A percentile compares a stretch with the other conserved stretches of the same genome.
Conservation (phyloP, 2,329 filamentous ascomycete genomes). For the Kalmusia sp. region DNA sequence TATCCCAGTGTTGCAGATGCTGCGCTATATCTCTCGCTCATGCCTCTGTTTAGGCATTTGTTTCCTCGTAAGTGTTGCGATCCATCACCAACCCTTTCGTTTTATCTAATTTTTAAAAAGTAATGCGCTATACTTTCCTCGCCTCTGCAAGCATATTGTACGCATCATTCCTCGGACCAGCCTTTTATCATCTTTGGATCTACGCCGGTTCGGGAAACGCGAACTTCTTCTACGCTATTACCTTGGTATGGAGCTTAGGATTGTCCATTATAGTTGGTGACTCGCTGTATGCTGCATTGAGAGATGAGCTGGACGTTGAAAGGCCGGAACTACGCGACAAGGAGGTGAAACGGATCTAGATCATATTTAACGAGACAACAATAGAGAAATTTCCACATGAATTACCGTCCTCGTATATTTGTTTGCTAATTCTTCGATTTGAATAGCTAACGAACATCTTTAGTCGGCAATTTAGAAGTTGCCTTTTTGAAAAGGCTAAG, state of each 20-base stretch:
- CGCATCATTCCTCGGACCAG: constrained; percentile 85
- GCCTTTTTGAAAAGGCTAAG: too few species aligned
- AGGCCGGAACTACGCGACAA: constrained; percentile 89
- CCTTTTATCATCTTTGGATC: constrained; percentile 97
- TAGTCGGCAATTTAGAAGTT: too few species aligned
- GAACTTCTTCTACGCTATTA: constrained; percentile 99
- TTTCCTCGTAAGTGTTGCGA: constrained; percentile 63
- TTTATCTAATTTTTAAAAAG: too few species aligned
- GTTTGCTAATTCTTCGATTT: too few species aligned
- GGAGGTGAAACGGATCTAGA: constrained; percentile 82
- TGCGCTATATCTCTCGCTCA: constrained; percentile 80
- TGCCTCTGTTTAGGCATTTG: constrained; percentile 88
- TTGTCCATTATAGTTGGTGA: constrained; percentile 88
- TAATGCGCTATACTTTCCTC: constrained; percentile 94
- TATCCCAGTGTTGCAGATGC: constrained; percentile 94
- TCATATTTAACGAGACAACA: too few species aligned
- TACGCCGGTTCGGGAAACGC: constrained; percentile 97
- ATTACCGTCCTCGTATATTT: too few species aligned
- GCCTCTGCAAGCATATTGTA: constrained; percentile 84
- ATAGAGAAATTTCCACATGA: too few species aligned
- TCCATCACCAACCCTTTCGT: too few species aligned
- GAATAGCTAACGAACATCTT: too few species aligned
- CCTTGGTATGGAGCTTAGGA: constrained; percentile 94
- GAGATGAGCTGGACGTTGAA: constrained; percentile 94
- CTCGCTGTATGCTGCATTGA: constrained; percentile 82